Evolutionary conservation across 2,329 filamentous ascomycete genomes (phyloP), one percentile per base, ranked within the genome.

Genomic region (Alternaria ventricosa): DNA sequence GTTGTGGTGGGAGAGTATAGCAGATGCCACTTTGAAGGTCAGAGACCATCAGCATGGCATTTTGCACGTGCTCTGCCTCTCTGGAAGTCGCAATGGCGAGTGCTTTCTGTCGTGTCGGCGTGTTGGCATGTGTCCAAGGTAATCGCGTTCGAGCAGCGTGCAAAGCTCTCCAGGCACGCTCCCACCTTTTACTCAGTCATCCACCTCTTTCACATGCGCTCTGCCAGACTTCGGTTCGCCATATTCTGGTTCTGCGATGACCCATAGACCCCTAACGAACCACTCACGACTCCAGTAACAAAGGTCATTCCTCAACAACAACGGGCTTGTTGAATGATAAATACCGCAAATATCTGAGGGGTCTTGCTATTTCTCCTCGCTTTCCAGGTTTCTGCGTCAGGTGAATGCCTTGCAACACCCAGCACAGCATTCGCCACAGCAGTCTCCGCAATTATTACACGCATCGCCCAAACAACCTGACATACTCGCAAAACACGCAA

Each of bases 401-500:
- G 23, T 33, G 18, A 30, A 43, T 1, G 8, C 25, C 18, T 28
- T 56, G 13, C 15, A 46, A 13, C 54, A 56, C n/a, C 28, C 36
- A n/a, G 5, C 28, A 56, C 54, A 56, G 18, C 54, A 56, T 1
- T 46, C 50, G 3, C 41, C 33, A 44, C 61, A 64, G 5, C 46
- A 25, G 12, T 60, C 33, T 22, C 49, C 33, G 18, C 64, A 64
- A 12, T 22, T 30, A 28, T 51, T 54, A 28, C 62, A 50, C 7
- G 25, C 25, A 18, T 47, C 56, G 9, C 43, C 46, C 3, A 58
- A 45, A 22, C 60, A 65, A 2, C 12, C n/a, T 46, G 33, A 12
- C 5, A 66, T 18, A 11, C 18, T 18, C 4, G 50, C 46, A 57
- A 60, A 63, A 50, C 62, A 67, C 20, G 18, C 41, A 18, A 43